phyloP scores from a whole-genome alignment of 1,284 basidiomycete species.

The Heterobasidion occidentale region DNA sequence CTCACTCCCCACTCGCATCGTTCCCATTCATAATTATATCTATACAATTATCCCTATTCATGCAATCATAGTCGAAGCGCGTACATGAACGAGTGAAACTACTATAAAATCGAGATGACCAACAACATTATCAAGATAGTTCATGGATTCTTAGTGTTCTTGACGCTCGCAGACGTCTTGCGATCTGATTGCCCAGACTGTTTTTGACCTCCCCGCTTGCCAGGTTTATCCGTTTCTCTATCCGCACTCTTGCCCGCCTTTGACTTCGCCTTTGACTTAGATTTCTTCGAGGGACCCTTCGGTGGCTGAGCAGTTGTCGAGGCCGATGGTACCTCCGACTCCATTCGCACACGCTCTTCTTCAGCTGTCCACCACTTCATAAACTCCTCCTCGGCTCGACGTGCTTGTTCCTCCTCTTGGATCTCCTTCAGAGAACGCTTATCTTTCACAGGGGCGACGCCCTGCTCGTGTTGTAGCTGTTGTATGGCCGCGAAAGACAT shows the following conservation, averaged over 20 bases:
- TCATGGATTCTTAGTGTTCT: not conserved
- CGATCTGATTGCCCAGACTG: not conserved
- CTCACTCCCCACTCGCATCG: not conserved
- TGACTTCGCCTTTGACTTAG: not conserved
- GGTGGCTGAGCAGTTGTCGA: not conserved
- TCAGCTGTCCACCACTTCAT: slow-evolving; percentile 82
- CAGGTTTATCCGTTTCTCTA: too few species aligned
- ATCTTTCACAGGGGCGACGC: slow-evolving; percentile 32
- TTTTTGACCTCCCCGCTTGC: not conserved
- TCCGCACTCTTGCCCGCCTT: not conserved
- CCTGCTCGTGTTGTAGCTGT: slow-evolving; percentile 59
- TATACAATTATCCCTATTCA: not conserved
- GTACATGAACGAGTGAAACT: too few species aligned
- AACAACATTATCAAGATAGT: too few species aligned
- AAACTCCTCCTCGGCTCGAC: slow-evolving; percentile 68
- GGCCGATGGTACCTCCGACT: slow-evolving; percentile 15
- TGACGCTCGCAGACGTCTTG: not conserved
- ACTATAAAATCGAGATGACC: too few species aligned
- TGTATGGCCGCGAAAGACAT: slow-evolving; percentile 83
- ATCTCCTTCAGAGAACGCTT: slow-evolving; percentile 72
- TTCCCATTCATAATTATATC: not conserved
- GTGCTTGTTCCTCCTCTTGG: slow-evolving; percentile 72
- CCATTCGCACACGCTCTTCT: slow-evolving; percentile 55
- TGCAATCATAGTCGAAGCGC: not conserved
- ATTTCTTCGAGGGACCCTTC: not conserved